Conservation (phyloP, 352 stramenopile genomes). For the Globisporangium recalcitrans region DNA sequence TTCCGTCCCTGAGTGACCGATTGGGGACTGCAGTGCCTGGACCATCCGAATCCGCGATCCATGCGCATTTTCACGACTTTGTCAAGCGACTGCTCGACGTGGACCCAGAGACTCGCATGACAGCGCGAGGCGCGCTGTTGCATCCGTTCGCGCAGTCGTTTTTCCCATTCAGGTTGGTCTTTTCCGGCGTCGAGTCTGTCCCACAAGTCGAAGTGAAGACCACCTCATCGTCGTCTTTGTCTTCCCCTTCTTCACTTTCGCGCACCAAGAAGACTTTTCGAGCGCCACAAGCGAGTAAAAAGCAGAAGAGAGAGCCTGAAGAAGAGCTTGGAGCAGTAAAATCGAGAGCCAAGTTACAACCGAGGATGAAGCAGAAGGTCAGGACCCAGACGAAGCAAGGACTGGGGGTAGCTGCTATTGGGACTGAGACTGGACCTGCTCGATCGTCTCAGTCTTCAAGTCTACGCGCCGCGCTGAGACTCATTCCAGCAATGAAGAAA, state of each 20-base stretch:
- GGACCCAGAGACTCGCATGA: constrained; percentile 37
- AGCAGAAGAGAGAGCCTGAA: too few species aligned
- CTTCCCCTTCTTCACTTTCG: too few species aligned
- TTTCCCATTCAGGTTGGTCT: constrained; percentile 63
- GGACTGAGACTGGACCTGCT: too few species aligned
- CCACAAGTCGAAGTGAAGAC: not conserved
- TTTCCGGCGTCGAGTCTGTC: constrained; percentile 18
- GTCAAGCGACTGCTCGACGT: constrained; percentile 45
- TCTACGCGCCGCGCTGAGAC: constrained; percentile 15
- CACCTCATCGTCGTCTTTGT: too few species aligned
- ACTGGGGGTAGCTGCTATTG: not conserved
- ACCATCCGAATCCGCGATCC: constrained; percentile 1
- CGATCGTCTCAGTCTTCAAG: not conserved
- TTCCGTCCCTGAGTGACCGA: constrained; percentile 19
- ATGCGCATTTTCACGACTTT: constrained; percentile 44
- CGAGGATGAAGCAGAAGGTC: constrained; percentile 1
- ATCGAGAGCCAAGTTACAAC: not conserved
- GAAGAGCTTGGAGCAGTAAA: not conserved
- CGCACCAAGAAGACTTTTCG: too few species aligned
- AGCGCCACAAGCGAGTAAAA: too few species aligned
- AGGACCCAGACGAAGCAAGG: constrained; percentile 11
- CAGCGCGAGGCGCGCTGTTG: constrained; percentile 45
- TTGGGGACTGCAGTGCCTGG: constrained; percentile 28
- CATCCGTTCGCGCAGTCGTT: constrained; percentile 67
- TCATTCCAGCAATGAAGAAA: constrained; percentile 15